Conservation (phyloP, 768 basidiomycete species). For the Macrolepiota albuminosa region DNA sequence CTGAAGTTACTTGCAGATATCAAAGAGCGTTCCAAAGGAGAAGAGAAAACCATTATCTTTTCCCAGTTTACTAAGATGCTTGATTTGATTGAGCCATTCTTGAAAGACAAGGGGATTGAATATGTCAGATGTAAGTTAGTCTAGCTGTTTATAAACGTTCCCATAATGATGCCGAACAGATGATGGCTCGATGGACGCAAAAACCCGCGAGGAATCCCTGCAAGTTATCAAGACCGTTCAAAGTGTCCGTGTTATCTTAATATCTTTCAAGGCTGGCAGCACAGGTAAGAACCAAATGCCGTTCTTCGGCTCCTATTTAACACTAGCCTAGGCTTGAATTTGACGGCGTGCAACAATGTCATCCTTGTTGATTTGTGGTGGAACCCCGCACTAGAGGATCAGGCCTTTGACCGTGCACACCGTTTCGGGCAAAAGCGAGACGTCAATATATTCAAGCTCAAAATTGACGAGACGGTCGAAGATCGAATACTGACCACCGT, state of each 20-base stretch:
- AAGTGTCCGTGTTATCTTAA: slow-evolving; percentile 72
- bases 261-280: slow-evolving; percentile 95
- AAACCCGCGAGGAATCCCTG: slow-evolving; percentile 71
- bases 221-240: slow-evolving; percentile 62
- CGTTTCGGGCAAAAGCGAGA: slow-evolving; percentile 83
- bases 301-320: neutral
- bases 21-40: slow-evolving; percentile 45
- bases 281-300: slow-evolving; percentile 53
- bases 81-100: slow-evolving; percentile 81
- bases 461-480: slow-evolving; percentile 82
- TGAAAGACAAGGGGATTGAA: slow-evolving; percentile 59
- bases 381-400: slow-evolving; percentile 90
- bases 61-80: slow-evolving; percentile 91
- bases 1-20: slow-evolving; percentile 67
- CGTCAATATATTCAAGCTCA: slow-evolving; percentile 88
- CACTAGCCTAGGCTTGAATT: slow-evolving; percentile 62
- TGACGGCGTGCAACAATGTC: slow-evolving; percentile 92
- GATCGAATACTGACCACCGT: slow-evolving; percentile 83
- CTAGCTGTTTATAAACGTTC: slow-evolving; percentile 3
- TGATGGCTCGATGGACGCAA: slow-evolving; percentile 81
- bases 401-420: slow-evolving; percentile 91
- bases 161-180: slow-evolving; percentile 43
- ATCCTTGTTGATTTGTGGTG: slow-evolving; percentile 95
- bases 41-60: slow-evolving; percentile 95
- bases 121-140: slow-evolving; percentile 79